Evolutionary conservation across 805 yeast genomes (phyloP), one percentile per base, ranked within the genome.

Genomic region (Saccharomycopsis oosterbeekiorum): DNA sequence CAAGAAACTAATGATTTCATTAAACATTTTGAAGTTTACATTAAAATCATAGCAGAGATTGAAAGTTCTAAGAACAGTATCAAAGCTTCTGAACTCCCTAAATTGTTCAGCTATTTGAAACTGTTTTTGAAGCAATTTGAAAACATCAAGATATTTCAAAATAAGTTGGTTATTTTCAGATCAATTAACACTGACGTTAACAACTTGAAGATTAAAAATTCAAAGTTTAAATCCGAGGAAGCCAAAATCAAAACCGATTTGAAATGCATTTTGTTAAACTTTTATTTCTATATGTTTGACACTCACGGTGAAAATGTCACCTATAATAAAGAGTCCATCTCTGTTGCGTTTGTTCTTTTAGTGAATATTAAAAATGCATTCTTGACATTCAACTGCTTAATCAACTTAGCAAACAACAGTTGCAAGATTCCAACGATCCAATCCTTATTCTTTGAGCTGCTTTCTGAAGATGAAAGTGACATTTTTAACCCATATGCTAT

Each of bases 261-360:
- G 37, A 55, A 57, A 37, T 19, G 40, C 26, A 56, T 59, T 47
- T 17, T 62, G 15, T 43, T 59, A 21, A 61, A 56, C 17, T 61
- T 63, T 50, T 63, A 63, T 47, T 61, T 59, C 26, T 63, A 63
- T 37, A 42, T 61, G 56, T 59, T 42, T 29, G 64, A 61, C 53
- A 60, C 62, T 57, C 62, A 62, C 2, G 15, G 43, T n/a, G 41
- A 39, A 11, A 54, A 58, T 36, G 26, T 61, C 2, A 26, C 40
- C 1, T 63, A 58, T 42, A 58, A 41, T 24, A 50, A 43, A 54
- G 63, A 61, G 24, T 53, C 55, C 8, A 41, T 63, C 11, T 56
- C 62, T 10, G 21, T 63, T 10, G 53, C 62, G 12, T 59, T 41
- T 29, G 39, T 63, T n/a, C 42, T 63, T 11, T 42, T 61, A 5